phyloP scores from a whole-genome alignment of 1,139 yeast genomes.

The Nakaseomyces nivariensis region DNA sequence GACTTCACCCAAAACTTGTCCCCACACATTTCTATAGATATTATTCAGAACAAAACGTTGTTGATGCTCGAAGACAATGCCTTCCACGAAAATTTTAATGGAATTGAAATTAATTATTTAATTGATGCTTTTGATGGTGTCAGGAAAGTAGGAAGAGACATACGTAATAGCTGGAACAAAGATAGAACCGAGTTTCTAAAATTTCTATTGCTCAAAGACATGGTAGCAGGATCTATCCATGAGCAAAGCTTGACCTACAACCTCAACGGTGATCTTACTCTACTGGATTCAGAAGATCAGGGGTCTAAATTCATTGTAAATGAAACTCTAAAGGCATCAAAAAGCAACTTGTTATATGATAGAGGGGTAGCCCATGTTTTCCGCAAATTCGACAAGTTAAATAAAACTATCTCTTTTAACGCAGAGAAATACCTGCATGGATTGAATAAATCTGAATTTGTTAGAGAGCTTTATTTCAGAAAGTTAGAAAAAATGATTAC shows the following conservation, averaged over 20 bases:
- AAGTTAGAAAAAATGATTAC: constrained; percentile 50
- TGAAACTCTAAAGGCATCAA: background rate
- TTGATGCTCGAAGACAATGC: constrained; percentile 40
- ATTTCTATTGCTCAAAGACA: constrained; percentile 8
- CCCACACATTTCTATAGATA: constrained; percentile 1
- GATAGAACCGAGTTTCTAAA: constrained; percentile 17
- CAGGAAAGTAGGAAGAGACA: constrained; percentile 7
- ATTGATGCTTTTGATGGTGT: constrained; percentile 20
- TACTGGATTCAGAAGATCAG: background rate
- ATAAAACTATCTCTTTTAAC: constrained; percentile 39
- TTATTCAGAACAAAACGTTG: constrained; percentile 24
- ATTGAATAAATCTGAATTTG: constrained; percentile 55
- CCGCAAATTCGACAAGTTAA: constrained; percentile 31
- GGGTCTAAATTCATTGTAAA: constrained; percentile 14
- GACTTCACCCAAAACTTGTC: background rate
- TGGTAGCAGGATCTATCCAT: constrained; percentile 8
- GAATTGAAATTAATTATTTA: constrained; percentile 42
- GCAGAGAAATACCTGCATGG: constrained; percentile 69
- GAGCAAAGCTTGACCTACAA: background rate
- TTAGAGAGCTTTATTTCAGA: constrained; percentile 58
- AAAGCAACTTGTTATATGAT: constrained; percentile 38
- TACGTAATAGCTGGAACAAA: constrained; percentile 30
- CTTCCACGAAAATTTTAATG: constrained; percentile 29
- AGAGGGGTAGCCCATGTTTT: constrained; percentile 61
- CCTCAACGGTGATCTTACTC: background rate